Evolutionary conservation across 2,329 filamentous ascomycete species (phyloP), one percentile per base, ranked within the genome.

Genomic region (Penicillium sumatraense): DNA sequence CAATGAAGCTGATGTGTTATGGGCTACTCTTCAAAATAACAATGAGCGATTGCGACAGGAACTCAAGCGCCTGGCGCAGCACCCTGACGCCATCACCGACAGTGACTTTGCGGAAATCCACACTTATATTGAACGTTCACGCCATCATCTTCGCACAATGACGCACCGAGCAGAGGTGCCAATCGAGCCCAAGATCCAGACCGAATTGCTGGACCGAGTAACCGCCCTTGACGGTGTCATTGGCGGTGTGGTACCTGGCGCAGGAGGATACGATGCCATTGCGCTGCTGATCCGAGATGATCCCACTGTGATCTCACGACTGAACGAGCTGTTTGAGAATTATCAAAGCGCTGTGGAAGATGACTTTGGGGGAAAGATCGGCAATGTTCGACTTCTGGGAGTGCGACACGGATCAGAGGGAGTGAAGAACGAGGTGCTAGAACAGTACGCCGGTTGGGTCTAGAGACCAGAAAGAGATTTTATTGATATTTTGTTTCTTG

Each of bases 251-350:
- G 95, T 97, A 0, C 95, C 95, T 0, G 95, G 95, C 0, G 95
- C 95, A 0, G 95, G 95, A 9, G 95, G 95, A 0, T 97, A 90
- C 68, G 95, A 99, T 78, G 95, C 95, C 1, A 82, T 96, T 52
- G 89, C 89, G 1, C 73, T 99, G 57, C 74, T 99, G 56, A 85
- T 96, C 61, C 82, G 83, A 66, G 90, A 97, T 65, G 86, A 89
- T 50, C 81, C 80, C 31, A 82, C 81, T 46, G 90, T 90, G 1
- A 77, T 88, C 52, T 69, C 70, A 20, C 76, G 79, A 11, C 74
- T 98, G 20, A 80, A 83, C 59, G 74, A 76, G 40, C 86, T 91
- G 40, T 73, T 96, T 55, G 77, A 76, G 18, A 75, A 77, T 23
- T 98, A 91, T 88, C 86, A 81, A 63, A 78, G 75, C 57, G 64